These are phyloP conservation scores for Erodium texanum DNA, from an alignment of 441 rosid genomes.

Conservation along the genomic window DNA sequence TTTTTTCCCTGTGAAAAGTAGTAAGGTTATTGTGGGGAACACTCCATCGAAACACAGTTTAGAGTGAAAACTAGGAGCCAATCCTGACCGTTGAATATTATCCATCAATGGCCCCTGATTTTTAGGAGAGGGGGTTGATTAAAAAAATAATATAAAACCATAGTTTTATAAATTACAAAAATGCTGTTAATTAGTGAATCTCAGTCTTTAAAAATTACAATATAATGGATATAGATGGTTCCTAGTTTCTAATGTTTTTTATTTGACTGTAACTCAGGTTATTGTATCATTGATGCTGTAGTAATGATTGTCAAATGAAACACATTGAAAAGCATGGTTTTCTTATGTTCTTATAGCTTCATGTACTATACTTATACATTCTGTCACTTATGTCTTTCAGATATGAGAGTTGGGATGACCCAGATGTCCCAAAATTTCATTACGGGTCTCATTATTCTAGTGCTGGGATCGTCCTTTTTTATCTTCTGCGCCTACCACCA, in stretches of 20 bases:
- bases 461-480: slow-evolving; percentile 99
- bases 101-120: too few species aligned
- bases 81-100: too few species aligned
- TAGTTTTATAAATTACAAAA: too few species aligned
- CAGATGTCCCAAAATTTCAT: slow-evolving; percentile 98
- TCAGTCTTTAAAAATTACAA: too few species aligned
- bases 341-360: slow-evolving; percentile 5
- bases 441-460: slow-evolving; percentile 99
- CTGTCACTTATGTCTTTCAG: slow-evolving; percentile 39
- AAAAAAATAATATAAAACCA: too few species aligned
- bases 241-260: too few species aligned
- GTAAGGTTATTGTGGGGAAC: neutral
- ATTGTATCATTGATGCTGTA: neutral
- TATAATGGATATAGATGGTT: too few species aligned
- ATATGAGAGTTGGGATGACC: slow-evolving; percentile 99
- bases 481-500: slow-evolving; percentile 97
- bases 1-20: neutral
- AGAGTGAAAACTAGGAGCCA: too few species aligned
- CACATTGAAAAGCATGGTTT: slow-evolving; percentile 2
- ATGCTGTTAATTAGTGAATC: too few species aligned
- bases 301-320: slow-evolving; percentile 12
- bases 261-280: too few species aligned
- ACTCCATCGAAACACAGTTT: too few species aligned
- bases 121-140: too few species aligned
- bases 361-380: neutral